phyloP scores from a whole-genome alignment of 768 basidiomycete genomes.

The Chalciporus pseudorubinellus region DNA sequence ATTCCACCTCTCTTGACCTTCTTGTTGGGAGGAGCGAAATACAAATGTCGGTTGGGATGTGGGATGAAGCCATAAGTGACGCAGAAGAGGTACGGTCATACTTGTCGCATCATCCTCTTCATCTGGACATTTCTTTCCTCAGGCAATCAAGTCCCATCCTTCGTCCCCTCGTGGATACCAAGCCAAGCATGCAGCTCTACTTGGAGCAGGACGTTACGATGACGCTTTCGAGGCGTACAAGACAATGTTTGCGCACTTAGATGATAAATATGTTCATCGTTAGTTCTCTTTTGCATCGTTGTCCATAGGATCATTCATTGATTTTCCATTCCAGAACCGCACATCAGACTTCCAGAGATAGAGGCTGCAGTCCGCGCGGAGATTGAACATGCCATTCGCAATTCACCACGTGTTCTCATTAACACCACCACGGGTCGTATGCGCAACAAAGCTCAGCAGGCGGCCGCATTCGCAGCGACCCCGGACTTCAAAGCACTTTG shows the following conservation, averaged over 20 bases:
- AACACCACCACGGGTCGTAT: slow-evolving; percentile 6
- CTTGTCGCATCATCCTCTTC: too few relatives aligned
- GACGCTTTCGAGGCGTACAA: slow-evolving; percentile 2
- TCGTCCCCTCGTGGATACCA: slow-evolving; percentile 1
- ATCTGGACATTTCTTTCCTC: not conserved
- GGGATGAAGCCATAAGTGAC: slow-evolving; percentile 2
- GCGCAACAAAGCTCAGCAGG: slow-evolving; percentile 9
- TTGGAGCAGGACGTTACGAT: not conserved
- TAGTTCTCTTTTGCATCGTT: not conserved
- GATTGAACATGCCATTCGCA: not conserved
- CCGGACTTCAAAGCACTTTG: slow-evolving; percentile 1
- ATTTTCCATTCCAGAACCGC: not conserved
- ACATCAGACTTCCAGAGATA: not conserved
- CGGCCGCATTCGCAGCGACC: slow-evolving; percentile 1
- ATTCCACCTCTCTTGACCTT: not conserved
- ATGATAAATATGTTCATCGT: slow-evolving; percentile 1
- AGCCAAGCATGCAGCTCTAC: slow-evolving; percentile 1
- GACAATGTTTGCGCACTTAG: not conserved
- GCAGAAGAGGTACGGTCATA: slow-evolving; percentile 2
- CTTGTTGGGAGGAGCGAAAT: slow-evolving; percentile 4
- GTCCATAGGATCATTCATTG: not conserved
- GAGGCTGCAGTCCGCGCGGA: not conserved
- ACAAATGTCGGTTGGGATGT: not conserved
- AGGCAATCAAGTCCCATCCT: slow-evolving; percentile 8
- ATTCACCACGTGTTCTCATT: slow-evolving; percentile 8